A percentile compares a stretch with the other conserved stretches of the same genome.
These are phyloP conservation scores for Amaranthus cruentus DNA, from an alignment of 148 eudicot species.

Conservation along the genomic window DNA sequence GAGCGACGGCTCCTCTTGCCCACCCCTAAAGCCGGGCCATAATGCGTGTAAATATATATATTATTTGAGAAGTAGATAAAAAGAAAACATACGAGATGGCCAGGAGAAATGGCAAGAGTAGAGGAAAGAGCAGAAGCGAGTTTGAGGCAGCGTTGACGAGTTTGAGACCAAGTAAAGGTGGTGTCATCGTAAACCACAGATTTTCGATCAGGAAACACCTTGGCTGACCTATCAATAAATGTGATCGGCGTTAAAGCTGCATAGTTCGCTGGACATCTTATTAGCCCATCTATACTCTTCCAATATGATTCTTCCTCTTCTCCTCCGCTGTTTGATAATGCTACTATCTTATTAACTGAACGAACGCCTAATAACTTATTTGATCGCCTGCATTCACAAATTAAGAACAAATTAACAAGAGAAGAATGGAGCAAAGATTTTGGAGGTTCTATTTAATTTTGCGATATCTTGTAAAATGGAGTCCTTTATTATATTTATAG, in stretches of 20 bases:
- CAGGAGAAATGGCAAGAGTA: constrained; percentile 25
- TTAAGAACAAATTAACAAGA: too few relatives aligned
- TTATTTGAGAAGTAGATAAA: too few relatives aligned
- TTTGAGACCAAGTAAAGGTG: constrained; percentile 31
- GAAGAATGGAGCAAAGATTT: too few relatives aligned
- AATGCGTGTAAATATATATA: too few relatives aligned
- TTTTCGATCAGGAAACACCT: constrained; percentile 32
- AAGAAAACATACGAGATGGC: constrained; percentile 32
- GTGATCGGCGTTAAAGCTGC: constrained; percentile 34
- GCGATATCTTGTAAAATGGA: too few relatives aligned
- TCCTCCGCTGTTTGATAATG: not conserved
- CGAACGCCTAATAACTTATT: not conserved
- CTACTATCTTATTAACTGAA: not conserved
- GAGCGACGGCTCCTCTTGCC: too few relatives aligned
- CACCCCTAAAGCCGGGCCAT: too few relatives aligned
- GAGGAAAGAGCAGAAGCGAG: constrained; percentile 39
- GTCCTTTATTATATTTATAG: too few relatives aligned
- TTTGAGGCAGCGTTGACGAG: constrained; percentile 33
- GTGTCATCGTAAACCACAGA: constrained; percentile 29
- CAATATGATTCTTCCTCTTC: not conserved
- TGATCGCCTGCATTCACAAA: too few relatives aligned
- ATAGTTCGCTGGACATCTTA: constrained; percentile 34
- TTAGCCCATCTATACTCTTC: constrained; percentile 21
- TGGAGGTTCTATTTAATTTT: too few relatives aligned
- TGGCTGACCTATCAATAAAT: constrained; percentile 38